Conservation (phyloP, 2,329 filamentous ascomycete species). For the Phyllosticta citriasiana region DNA sequence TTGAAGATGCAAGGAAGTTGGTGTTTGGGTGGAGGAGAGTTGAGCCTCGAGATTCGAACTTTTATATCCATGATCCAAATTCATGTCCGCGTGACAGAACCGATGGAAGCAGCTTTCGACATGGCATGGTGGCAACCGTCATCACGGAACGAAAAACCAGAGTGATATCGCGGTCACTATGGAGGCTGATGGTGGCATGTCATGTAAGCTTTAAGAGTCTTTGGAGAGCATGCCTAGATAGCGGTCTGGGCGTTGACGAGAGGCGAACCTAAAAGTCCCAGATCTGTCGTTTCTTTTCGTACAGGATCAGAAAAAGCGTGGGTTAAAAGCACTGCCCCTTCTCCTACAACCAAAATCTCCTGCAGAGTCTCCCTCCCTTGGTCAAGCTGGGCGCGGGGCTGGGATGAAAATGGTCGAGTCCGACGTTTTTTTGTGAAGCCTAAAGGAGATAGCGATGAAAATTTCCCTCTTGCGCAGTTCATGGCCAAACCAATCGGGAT, state of each 20-base stretch:
- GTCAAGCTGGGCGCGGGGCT: not conserved
- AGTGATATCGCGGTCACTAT: not conserved
- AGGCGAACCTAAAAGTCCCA: not conserved
- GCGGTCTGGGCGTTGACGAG: not conserved
- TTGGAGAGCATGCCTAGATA: not conserved
- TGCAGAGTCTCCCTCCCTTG: not conserved
- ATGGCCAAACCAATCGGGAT: constrained; percentile 2
- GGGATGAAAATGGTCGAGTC: not conserved
- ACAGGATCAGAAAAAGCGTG: not conserved
- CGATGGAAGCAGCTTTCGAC: no score
- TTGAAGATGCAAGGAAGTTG: no score
- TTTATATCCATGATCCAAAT: no score
- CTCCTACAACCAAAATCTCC: not conserved
- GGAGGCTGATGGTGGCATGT: not conserved
- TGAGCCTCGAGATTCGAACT: no score
- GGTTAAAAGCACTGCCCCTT: not conserved
- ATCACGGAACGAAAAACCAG: not conserved
- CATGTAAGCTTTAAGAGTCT: not conserved
- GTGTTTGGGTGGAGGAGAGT: no score
- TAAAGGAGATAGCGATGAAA: constrained; percentile 8
- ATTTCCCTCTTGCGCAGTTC: constrained; percentile 1
- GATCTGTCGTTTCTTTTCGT: not conserved
- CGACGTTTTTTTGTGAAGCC: constrained; percentile 6
- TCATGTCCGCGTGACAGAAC: no score
- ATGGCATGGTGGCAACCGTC: not conserved